A percentile compares a stretch with the other conserved stretches of the same genome.
These are phyloP conservation scores for Juglanconis sp. DNA, from an alignment of 2,329 filamentous ascomycete genomes.

Conservation along the genomic window DNA sequence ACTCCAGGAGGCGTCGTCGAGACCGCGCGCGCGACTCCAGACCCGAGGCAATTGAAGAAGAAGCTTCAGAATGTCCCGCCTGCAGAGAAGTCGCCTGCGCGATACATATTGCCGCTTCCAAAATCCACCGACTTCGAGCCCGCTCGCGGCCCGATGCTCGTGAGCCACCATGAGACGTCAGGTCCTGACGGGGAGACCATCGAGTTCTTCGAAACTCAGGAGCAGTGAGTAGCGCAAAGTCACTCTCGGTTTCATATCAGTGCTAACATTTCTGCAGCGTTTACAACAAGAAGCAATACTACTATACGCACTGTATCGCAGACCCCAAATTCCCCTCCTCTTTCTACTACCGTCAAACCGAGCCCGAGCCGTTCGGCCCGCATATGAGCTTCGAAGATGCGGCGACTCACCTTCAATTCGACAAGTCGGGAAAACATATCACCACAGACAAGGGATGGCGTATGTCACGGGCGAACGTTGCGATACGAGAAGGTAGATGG, in stretches of 20 bases:
- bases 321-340: slow-evolving; percentile 83
- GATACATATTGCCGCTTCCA: slow-evolving; percentile 63
- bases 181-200: slow-evolving; percentile 48
- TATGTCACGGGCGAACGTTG: slow-evolving; percentile 86
- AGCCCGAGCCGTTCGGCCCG: slow-evolving; percentile 77
- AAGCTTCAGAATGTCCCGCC: slow-evolving; percentile 31
- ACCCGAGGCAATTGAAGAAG: slow-evolving; percentile 44
- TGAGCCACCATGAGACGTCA: slow-evolving; percentile 51
- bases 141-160: slow-evolving; percentile 55
- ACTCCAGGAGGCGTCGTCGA: slow-evolving; percentile 34
- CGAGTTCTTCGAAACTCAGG: slow-evolving; percentile 61
- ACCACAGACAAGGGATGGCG: slow-evolving; percentile 92
- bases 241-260: not conserved
- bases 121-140: slow-evolving; percentile 60
- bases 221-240: slow-evolving; percentile 50
- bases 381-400: slow-evolving; percentile 92
- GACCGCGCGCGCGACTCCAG: slow-evolving; percentile 55
- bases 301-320: slow-evolving; percentile 87
- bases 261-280: slow-evolving; percentile 39
- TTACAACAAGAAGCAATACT: slow-evolving; percentile 70
- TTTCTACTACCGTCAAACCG: slow-evolving; percentile 85
- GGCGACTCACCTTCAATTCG: slow-evolving; percentile 79
- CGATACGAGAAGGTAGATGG: slow-evolving; percentile 81
- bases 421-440: slow-evolving; percentile 69
- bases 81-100: slow-evolving; percentile 49